Base-by-base conservation (phyloP, 2,329 filamentous ascomycete species). In the Pseudogymnoascus pannorum region DNA sequence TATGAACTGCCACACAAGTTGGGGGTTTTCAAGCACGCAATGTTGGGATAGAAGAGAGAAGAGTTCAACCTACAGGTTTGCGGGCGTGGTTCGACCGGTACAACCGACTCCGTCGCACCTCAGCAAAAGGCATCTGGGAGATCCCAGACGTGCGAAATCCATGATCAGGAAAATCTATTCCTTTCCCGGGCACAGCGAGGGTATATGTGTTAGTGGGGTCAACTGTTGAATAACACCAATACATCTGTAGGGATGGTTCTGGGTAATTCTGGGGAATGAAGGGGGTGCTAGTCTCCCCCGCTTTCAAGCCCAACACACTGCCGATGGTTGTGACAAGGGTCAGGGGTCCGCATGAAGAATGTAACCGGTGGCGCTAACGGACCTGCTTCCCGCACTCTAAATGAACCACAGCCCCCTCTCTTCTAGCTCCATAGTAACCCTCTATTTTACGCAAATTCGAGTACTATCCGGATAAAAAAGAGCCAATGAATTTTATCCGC, bases 381-480 rank as follows among this genome's bases (percentile, higher is more conserved):
- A 54, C 44, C 44, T 54, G 44, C 44, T 54, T 54, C 24, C 44
- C 44, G 44, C 44, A 54, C 44, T 54, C 26, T 54, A 54, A 54
- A 54, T 54, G 24, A 54, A 54, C 44, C 44, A 31, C 44, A 54
- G 22, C 44, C 44, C 44, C 44, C 44, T 54, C 44, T 54, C 26
- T 18, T 18, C 44, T 9, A 31, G 24, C 44, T 31, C 44, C 9
- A 31, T 31, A 54, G 24, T 54, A 16, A 5, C 40, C 4, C 24
- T 26, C 24, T 26, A 31, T 29, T 18, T 9, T 18, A 7, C n/a
- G 22, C 24, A 54, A 29, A 31, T 8, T 18, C 24, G n/a, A 54
- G 7, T 54, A 54, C 24, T 54, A 31, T 54, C 44, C 44, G 44
- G 44, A 31, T 54, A 54, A 54, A 54, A 51, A 29, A 18, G 4